These are phyloP conservation scores for Heliosperma pusillum DNA, from an alignment of 148 eudicot species.

Conservation along the genomic window DNA sequence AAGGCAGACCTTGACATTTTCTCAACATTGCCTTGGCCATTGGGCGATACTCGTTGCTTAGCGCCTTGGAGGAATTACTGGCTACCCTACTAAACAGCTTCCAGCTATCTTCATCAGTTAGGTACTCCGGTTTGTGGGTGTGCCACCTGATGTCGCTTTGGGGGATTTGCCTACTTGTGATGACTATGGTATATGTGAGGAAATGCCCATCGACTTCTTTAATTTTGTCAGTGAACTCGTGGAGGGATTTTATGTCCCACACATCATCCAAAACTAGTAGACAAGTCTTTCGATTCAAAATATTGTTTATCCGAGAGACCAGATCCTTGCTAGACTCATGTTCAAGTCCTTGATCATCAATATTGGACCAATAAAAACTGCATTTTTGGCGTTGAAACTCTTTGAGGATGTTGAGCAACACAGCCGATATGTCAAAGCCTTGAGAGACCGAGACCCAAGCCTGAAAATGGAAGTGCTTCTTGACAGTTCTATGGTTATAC, in stretches of 20 bases:
- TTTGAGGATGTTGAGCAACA: slow-evolving; percentile 4
- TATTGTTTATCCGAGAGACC: background rate
- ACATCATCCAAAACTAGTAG: slow-evolving; percentile 24
- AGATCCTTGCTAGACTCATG: background rate
- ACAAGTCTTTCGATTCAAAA: background rate
- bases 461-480: slow-evolving; percentile 12
- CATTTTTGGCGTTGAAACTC: background rate
- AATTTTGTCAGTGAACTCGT: background rate
- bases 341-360: background rate
- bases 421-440: background rate
- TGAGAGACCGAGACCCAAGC: slow-evolving; percentile 27
- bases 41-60: background rate
- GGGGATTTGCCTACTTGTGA: slow-evolving; percentile 13
- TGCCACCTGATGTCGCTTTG: background rate
- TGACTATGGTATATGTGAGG: background rate
- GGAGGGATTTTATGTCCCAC: slow-evolving; percentile 15
- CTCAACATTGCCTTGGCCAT: slow-evolving; percentile 20
- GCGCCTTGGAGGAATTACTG: background rate
- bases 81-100: background rate
- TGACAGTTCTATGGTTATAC: slow-evolving; percentile 14
- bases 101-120: slow-evolving; percentile 16
- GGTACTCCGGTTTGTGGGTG: background rate
- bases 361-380: background rate
- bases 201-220: background rate
- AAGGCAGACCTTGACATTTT: slow-evolving; percentile 25